Percentiles rank a stretch among this genome's conserved stretches.
phyloP scores from a whole-genome alignment of 768 basidiomycete genomes.

The Lactifluus pinguis region DNA sequence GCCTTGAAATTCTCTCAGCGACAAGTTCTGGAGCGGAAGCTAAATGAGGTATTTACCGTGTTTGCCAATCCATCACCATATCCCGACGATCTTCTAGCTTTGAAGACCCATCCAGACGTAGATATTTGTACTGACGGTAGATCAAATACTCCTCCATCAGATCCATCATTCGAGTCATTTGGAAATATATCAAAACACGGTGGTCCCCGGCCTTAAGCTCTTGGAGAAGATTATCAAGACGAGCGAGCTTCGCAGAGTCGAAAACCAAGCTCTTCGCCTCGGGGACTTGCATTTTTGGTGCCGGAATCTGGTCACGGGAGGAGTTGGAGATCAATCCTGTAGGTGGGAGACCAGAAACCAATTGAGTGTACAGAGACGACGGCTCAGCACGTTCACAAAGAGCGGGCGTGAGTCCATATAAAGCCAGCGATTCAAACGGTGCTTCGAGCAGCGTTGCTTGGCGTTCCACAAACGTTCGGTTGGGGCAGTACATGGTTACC shows the following conservation, averaged over 20 bases:
- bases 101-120: constrained; percentile 87
- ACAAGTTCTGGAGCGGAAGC: background rate
- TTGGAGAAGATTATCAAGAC: constrained; percentile 80
- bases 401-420: constrained; percentile 77
- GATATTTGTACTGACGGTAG: constrained; percentile 92
- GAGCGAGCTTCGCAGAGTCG: constrained; percentile 92
- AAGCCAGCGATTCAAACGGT: constrained; percentile 61
- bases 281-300: constrained; percentile 83
- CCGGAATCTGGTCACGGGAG: constrained; percentile 63
- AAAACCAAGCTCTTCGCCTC: constrained; percentile 92
- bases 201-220: constrained; percentile 91
- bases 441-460: constrained; percentile 54
- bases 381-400: constrained; percentile 50
- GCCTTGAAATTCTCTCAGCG: constrained; percentile 34
- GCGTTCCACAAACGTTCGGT: constrained; percentile 71
- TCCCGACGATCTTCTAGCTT: constrained; percentile 94
- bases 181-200: constrained; percentile 94
- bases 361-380: constrained; percentile 36
- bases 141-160: constrained; percentile 98
- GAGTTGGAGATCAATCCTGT: constrained; percentile 62
- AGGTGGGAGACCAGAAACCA: constrained; percentile 53
- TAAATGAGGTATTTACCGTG: constrained; percentile 48
- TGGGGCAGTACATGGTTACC: constrained; percentile 59
- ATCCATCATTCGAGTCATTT: constrained; percentile 99
- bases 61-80: constrained; percentile 99